Evolutionary conservation across 768 basidiomycete species (phyloP).

Genomic region (Termitomyces eurrhizus): DNA sequence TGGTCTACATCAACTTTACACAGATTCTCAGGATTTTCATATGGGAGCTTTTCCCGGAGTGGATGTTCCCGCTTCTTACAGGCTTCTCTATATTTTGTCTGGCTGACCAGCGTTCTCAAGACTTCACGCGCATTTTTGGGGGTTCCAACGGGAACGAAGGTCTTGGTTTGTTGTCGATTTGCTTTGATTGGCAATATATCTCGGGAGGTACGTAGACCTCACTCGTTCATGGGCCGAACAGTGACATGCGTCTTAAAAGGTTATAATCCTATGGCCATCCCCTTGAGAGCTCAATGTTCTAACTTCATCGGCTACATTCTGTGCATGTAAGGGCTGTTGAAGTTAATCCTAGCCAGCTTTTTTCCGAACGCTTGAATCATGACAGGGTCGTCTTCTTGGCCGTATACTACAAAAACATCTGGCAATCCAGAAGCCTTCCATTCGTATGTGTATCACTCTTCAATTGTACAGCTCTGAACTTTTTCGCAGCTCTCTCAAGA

Average conservation of each 20-base stretch:
- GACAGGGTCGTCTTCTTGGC: constrained; percentile 39
- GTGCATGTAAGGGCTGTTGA: constrained; percentile 36
- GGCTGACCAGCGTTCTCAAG: constrained; percentile 39
- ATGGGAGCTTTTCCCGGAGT: constrained; percentile 49
- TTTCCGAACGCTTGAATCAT: not conserved
- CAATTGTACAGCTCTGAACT: not conserved
- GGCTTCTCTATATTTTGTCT: constrained; percentile 57
- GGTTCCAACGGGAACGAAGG: constrained; percentile 65
- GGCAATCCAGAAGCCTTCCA: constrained; percentile 37
- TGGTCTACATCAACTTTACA: constrained; percentile 15
- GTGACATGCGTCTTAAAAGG: constrained; percentile 15
- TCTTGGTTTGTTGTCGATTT: constrained; percentile 52
- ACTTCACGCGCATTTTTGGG: constrained; percentile 59
- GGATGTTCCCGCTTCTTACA: constrained; percentile 60
- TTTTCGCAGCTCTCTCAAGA: constrained; percentile 46
- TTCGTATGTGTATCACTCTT: constrained; percentile 19
- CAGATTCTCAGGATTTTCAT: constrained; percentile 34
- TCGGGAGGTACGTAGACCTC: constrained; percentile 29
- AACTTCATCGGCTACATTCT: constrained; percentile 44
- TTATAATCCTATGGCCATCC: constrained; percentile 47
- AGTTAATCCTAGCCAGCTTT: not conserved
- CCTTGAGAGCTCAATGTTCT: constrained; percentile 47
- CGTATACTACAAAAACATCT: constrained; percentile 53
- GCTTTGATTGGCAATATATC: constrained; percentile 64
- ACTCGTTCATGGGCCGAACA: not conserved